These are phyloP conservation scores for Phytophthora vignae DNA, from an alignment of 352 stramenopile species.

Conservation along the genomic window DNA sequence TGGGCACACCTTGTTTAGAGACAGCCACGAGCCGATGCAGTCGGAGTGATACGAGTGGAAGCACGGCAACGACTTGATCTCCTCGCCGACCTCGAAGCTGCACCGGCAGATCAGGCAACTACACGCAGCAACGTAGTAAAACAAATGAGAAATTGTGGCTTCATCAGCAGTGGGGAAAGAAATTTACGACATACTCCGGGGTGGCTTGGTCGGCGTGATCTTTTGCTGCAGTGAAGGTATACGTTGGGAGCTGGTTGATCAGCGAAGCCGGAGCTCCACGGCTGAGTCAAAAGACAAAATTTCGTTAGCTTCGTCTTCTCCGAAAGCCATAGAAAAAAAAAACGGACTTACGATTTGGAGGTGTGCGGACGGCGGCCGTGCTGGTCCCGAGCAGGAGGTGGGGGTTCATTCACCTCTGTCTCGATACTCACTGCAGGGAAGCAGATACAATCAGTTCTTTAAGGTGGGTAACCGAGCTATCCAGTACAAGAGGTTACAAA, in stretches of 20 bases:
- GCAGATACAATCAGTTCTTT: too few species aligned
- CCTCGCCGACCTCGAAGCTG: slow-evolving; percentile 89
- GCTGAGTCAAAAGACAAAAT: slow-evolving; percentile 34
- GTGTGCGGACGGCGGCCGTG: slow-evolving; percentile 28
- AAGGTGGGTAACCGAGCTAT: slow-evolving; percentile 2
- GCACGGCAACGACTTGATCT: slow-evolving; percentile 94
- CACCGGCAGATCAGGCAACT: slow-evolving; percentile 95
- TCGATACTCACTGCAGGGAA: slow-evolving; percentile 61
- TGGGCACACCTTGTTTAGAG: slow-evolving; percentile 92
- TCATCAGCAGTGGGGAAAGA: not conserved
- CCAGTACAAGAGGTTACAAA: not conserved
- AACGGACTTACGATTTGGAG: slow-evolving; percentile 37
- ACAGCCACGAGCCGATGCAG: slow-evolving; percentile 94
- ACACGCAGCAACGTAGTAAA: not conserved
- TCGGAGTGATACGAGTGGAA: slow-evolving; percentile 95
- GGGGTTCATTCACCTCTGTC: slow-evolving; percentile 43
- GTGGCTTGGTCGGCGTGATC: slow-evolving; percentile 45
- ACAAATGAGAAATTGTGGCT: not conserved
- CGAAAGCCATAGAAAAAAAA: not conserved
- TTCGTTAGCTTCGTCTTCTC: slow-evolving; percentile 27
- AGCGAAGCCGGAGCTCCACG: slow-evolving; percentile 66
- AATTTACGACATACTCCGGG: slow-evolving; percentile 56
- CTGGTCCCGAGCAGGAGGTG: slow-evolving; percentile 32
- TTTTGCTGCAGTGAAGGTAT: slow-evolving; percentile 73
- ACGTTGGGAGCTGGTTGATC: slow-evolving; percentile 86